Base-by-base conservation (phyloP, 2,329 filamentous ascomycete genomes). In the Pseudofabraea citricarpa region DNA sequence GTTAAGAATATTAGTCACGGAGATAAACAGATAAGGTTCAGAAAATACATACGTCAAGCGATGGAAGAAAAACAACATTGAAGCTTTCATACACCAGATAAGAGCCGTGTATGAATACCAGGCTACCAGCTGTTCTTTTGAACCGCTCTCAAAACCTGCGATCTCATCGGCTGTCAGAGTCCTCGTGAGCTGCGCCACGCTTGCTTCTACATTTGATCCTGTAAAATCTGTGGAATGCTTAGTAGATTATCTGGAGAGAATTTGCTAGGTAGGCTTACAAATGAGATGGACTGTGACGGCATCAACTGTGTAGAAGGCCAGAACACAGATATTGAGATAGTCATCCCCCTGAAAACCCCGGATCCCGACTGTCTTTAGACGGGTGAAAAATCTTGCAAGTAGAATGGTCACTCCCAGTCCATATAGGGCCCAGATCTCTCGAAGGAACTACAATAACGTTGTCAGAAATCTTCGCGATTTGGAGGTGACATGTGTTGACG, bases 271-370 rank as follows among this genome's bases (percentile, higher is more conserved):
- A 12, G n/a, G 6, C 33, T 43, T 65, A 57, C 64, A 10, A 9
- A 64, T 57, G 0, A 65, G 45, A 24, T 64, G 55, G 0, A 68
- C 64, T 1, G 60, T 63, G 5, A 57, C 57, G 1, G 61, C 63
- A 44, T 68, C 65, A 3, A 62, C 51, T 1, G 59, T 56, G 33
- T 64, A 67, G 32, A 64, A 62, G 13, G 59, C 46, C 0, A 61
- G 29, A 4, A 66, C 63, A 1, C 64, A 40, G 9, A 63, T n/a
- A 0, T 61, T 54, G 22, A 68, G 59, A 9, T 62, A 60, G 41
- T 69, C 66, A 46, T 70, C 68, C 5, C 66, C 63, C 18, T 63
- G 57, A 3, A 68, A 51, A 1, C 64, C 58, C n/a, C 58, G 55
- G 21, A 60, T 40, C 2, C 67, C 67, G 1, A 67, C 65, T 0